A percentile compares a stretch with the other conserved stretches of the same genome.
Conservation (phyloP, 306 rosid species). For the Comarum palustre region DNA sequence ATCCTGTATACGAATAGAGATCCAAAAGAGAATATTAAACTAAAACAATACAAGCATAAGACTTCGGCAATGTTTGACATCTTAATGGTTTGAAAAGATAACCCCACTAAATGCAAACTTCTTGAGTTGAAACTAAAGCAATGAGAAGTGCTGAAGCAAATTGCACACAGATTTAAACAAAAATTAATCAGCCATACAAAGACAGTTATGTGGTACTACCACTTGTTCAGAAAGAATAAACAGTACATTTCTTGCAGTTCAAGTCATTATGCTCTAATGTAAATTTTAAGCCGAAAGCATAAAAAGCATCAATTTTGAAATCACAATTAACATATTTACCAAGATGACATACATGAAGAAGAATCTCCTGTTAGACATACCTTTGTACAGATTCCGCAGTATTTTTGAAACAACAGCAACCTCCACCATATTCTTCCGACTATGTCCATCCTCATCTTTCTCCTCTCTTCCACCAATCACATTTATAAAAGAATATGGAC, state of each 20-base stretch:
- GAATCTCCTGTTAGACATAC: constrained; percentile 28
- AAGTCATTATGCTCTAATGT: not conserved
- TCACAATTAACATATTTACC: not conserved
- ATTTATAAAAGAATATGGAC: constrained; percentile 74
- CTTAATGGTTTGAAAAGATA: not conserved
- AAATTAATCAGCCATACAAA: not conserved
- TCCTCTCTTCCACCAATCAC: constrained; percentile 67
- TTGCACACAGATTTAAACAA: not conserved
- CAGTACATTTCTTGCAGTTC: not conserved
- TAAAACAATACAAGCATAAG: not conserved
- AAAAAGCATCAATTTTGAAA: not conserved
- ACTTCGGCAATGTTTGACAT: not conserved
- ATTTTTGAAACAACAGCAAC: constrained; percentile 55
- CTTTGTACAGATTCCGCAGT: constrained; percentile 47
- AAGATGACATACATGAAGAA: not conserved
- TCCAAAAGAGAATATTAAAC: not conserved
- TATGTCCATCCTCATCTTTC: constrained; percentile 58
- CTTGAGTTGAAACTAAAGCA: not conserved
- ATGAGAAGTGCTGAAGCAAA: not conserved
- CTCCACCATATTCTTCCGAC: constrained; percentile 68
- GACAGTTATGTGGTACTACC: not conserved
- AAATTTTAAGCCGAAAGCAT: not conserved
- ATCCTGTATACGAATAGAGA: constrained; percentile 33
- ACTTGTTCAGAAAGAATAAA: not conserved
- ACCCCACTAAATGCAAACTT: not conserved